Percentiles rank a stretch among this genome's conserved stretches.
These are phyloP conservation scores for Pochonia chlamydosporia DNA, from an alignment of 2,329 filamentous ascomycete genomes.

Conservation along the genomic window DNA sequence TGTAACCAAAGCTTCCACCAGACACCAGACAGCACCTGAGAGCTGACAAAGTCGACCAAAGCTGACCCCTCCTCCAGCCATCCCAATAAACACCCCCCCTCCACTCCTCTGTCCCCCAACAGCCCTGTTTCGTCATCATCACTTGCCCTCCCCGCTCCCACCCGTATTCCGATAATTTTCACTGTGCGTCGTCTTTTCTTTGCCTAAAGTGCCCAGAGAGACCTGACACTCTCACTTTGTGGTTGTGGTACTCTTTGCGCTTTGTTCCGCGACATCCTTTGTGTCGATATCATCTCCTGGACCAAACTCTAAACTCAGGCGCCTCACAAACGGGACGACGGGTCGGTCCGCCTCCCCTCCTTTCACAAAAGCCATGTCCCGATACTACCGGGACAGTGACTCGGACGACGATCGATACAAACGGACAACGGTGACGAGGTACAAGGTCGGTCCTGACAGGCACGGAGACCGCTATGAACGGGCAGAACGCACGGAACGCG, in stretches of 20 bases:
- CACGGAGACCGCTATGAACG: conserved; percentile 34
- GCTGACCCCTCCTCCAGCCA: conserved; percentile 1
- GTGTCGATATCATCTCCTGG: background rate
- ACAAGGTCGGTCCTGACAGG: conserved; percentile 41
- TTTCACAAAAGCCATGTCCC: conserved; percentile 22
- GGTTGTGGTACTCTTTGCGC: background rate
- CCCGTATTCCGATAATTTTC: background rate
- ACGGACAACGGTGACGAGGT: conserved; percentile 44
- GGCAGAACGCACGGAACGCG: conserved; percentile 28
- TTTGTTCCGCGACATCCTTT: background rate
- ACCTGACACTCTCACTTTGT: background rate
- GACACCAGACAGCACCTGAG: too few relatives aligned
- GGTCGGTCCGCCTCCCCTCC: conserved; percentile 7
- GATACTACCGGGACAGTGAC: conserved; percentile 28
- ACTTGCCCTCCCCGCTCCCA: background rate
- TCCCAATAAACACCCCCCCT: background rate
- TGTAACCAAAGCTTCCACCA: background rate
- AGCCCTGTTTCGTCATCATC: conserved; percentile 10
- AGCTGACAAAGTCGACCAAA: too few relatives aligned
- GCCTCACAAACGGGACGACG: conserved; percentile 7
- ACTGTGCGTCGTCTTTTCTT: background rate
- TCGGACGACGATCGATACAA: conserved; percentile 41
- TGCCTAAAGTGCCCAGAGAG: too few relatives aligned
- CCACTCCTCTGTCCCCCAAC: background rate
- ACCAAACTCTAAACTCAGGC: conserved; percentile 4